phyloP scores from a whole-genome alignment of 108 stramenopile species.

The Fistulifera pelliculosa region DNA sequence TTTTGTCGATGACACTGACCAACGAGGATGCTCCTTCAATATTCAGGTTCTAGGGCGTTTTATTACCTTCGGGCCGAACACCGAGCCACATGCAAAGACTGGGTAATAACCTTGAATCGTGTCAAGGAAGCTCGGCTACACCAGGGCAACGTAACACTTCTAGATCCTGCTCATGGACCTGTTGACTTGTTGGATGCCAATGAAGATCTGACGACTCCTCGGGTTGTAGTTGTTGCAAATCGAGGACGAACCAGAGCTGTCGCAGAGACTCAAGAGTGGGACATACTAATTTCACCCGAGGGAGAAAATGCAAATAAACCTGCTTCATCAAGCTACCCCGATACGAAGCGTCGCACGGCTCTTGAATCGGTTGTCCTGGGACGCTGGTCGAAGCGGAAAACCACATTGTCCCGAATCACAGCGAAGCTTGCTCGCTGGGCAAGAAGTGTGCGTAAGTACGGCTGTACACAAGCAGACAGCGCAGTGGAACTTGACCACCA shows the following conservation, averaged over 20 bases:
- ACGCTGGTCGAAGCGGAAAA: slow-evolving; percentile 44
- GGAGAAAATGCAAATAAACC: slow-evolving; percentile 3
- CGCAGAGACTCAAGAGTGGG: slow-evolving; percentile 27
- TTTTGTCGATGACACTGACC: slow-evolving; percentile 56
- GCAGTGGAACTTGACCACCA: slow-evolving; percentile 11
- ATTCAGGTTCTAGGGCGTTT: slow-evolving; percentile 67
- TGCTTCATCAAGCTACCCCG: slow-evolving; percentile 10
- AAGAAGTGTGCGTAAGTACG: slow-evolving; percentile 21
- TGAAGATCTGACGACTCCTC: slow-evolving; percentile 21
- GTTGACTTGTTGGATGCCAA: slow-evolving; percentile 27
- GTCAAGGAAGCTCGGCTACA: slow-evolving; percentile 74
- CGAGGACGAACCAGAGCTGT: slow-evolving; percentile 44
- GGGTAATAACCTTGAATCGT: slow-evolving; percentile 80
- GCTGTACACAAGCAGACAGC: slow-evolving; percentile 14
- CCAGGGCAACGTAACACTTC: slow-evolving; percentile 67
- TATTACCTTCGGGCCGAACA: slow-evolving; percentile 72
- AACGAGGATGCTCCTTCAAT: slow-evolving; percentile 51
- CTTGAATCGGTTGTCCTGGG: slow-evolving; percentile 21
- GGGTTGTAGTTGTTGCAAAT: slow-evolving; percentile 44
- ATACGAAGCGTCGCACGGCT: not conserved
- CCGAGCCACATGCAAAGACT: slow-evolving; percentile 66
- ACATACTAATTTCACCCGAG: slow-evolving; percentile 6
- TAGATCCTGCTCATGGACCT: slow-evolving; percentile 22
- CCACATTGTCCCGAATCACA: slow-evolving; percentile 20
- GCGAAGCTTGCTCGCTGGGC: slow-evolving; percentile 40